Base-by-base conservation (phyloP, 345 rosid genomes). In the Adansonia digitata region DNA sequence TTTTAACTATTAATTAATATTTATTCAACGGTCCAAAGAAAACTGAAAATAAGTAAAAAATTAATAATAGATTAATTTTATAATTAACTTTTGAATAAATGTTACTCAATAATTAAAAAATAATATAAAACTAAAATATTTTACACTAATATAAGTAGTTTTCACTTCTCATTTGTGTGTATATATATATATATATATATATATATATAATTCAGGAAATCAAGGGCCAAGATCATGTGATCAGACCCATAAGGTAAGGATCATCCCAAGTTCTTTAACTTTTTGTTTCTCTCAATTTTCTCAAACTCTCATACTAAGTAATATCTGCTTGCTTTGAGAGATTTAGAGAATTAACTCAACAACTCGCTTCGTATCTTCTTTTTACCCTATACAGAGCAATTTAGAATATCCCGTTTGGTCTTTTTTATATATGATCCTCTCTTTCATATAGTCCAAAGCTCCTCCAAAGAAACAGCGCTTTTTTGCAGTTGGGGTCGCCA, bases 191-290 rank as follows among this genome's bases (percentile, higher is more conserved):
- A n/a, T n/a, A n/a, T n/a, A n/a, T n/a, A n/a, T n/a, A n/a, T n/a
- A n/a, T n/a, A n/a, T n/a, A n/a, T n/a, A n/a, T n/a, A n/a, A n/a
- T n/a, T n/a, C n/a, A n/a, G 84, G 81, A 93, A 91, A 93, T 93
- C 93, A 93, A 90, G 94, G 97, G 97, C 82, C 89, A 85, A 80
- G 83, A 74, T 85, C 86, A 80, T 84, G 91, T 88, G 89, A 85
- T 67, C 49, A 71, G 78, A 82, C 92, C 87, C 87, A 75, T 74
- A 81, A 86, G 75, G 84, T 68, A 63, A 81, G 86, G 77, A 66
- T 55, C 61, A 65, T 15, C 52, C 10, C 40, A 17, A 67, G 35
- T 29, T 63, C 37, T 46, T 18, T 40, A 45, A 2, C 2, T 0
- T 48, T 59, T 24, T 77, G 60, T 65, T 43, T 73, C 71, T 77